Evolutionary conservation across 2,329 filamentous ascomycete genomes (phyloP), one percentile per base, ranked within the genome.

Genomic region (Paecilomyces sp.): DNA sequence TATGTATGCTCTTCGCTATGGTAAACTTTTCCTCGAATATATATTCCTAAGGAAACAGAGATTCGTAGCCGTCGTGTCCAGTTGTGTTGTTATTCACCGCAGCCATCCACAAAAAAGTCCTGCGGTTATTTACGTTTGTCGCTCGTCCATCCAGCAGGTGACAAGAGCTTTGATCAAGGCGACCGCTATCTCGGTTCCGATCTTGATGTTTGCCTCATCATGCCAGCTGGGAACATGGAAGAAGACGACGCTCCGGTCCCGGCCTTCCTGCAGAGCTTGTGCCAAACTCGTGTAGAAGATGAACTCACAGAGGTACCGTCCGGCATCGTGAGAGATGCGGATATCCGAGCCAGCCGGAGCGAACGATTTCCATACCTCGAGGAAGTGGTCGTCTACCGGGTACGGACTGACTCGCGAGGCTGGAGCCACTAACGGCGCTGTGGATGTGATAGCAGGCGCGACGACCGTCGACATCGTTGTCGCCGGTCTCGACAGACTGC

Each of bases 231-330:
- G 89, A 1, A 92, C 88, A 71, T 92, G 89, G 57, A 92, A 74
- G 71, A 92, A 92, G 1, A 87, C 73, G 4, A 89, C 85, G 54
- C 72, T 77, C n/a, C 73, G 68, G 54, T 71, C 66, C 24, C 67
- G 65, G 2, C 70, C 67, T 51, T 71, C 67, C 59, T 64, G 66
- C 15, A 65, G 62, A 15, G 73, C 74, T 51, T 67, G 62, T 4
- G 87, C 80, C 65, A 91, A 72, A 62, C 85, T 89, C 6, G 84
- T 85, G 73, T 86, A 91, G 72, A 88, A 90, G 65, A 89, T 91
- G 68, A 90, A 92, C 70, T 92, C 89, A 74, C 89, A 92, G 15
- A 92, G 78, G 71, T 88, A 92, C 22, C 82, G 82, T 2, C 89
- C 89, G 0, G 89, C 85, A 64, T 92, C 87, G 52, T 86, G 81